These are phyloP conservation scores for Dendrobium chrysotoxum DNA, from an alignment of 106 monocot genomes.

Conservation along the genomic window DNA sequence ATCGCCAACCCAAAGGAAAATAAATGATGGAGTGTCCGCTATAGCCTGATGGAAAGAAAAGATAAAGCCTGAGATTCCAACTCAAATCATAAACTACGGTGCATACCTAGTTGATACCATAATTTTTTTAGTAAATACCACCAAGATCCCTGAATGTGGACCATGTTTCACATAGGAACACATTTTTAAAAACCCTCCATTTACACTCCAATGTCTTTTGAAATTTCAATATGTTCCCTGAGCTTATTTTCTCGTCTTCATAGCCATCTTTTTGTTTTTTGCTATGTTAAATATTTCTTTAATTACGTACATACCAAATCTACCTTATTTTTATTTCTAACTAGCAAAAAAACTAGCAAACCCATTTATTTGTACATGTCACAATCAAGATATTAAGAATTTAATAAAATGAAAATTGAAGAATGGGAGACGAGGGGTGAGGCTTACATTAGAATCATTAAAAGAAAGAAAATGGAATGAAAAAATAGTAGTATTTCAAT, in stretches of 20 bases:
- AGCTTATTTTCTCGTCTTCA: too few relatives aligned
- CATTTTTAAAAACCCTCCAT: too few relatives aligned
- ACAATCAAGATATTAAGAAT: background rate
- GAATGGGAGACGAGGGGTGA: background rate
- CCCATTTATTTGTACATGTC: background rate
- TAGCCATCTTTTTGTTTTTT: too few relatives aligned
- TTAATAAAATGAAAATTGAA: background rate
- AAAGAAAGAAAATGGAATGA: background rate
- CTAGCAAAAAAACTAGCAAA: background rate
- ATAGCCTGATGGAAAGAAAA: constrained; percentile 58
- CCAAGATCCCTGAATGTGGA: background rate
- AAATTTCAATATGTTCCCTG: too few relatives aligned
- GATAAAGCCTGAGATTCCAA: background rate
- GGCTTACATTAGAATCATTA: background rate
- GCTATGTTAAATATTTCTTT: too few relatives aligned
- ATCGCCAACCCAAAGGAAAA: constrained; percentile 99
- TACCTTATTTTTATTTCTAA: background rate
- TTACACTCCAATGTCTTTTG: too few relatives aligned
- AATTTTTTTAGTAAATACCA: too few relatives aligned
- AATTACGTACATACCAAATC: background rate
- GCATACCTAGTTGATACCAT: background rate
- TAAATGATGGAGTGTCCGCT: constrained; percentile 97
- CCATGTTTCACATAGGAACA: too few relatives aligned
- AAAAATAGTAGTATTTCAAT: background rate
- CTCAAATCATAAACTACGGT: background rate